Base-by-base conservation (phyloP, 2,329 filamentous ascomycete species). In the Sporothrix schenckii region DNA sequence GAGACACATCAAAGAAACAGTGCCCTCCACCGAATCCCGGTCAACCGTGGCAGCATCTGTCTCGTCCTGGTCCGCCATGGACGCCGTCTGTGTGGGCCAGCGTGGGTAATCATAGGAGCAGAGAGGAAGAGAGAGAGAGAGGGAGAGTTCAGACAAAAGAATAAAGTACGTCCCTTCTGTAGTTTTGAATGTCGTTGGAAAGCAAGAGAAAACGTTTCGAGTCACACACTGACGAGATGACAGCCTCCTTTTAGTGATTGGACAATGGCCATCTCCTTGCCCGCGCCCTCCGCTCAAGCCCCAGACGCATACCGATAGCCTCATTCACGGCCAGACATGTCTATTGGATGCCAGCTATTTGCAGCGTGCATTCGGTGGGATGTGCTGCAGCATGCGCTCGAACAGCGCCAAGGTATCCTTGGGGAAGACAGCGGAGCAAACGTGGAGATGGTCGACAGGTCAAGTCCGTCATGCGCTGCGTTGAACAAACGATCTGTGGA, bases 21-120 rank as follows among this genome's bases (percentile, higher is more conserved):
- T 34, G 11, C 3, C n/a, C 9, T 9, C 9, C 7, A 41, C 30
- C n/a, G 11, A 3, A 1, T 10, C 16, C 56, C n/a, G 56, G 34
- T 24, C 19, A 41, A 19, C 34, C 30, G n/a, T 30, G 58, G 21
- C n/a, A 44, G 11, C 39, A 47, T 47, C n/a, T 44, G 41, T 27
- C 34, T 39, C 34, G 13, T 47, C 58, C 39, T 21, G 7, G 24
- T 68, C 66, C 52, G 66, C 66, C 66, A 68, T 68, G 66, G 53
- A 53, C 24, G 11, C 6, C 47, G 21, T 27, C 30, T 39, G 30
- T 24, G 21, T 7, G 41, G 39, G 13, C 11, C 39, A 44, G 16
- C 39, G 19, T 63, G 39, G 21, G 47, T 14, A 39, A 24, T 6
- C 5, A 16, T 24, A 13, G 16, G 5, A 34, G n/a, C n/a, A 41